These are phyloP conservation scores for Endotrypanum monterogeii DNA, from an alignment of 208 protist genomes.

Conservation along the genomic window DNA sequence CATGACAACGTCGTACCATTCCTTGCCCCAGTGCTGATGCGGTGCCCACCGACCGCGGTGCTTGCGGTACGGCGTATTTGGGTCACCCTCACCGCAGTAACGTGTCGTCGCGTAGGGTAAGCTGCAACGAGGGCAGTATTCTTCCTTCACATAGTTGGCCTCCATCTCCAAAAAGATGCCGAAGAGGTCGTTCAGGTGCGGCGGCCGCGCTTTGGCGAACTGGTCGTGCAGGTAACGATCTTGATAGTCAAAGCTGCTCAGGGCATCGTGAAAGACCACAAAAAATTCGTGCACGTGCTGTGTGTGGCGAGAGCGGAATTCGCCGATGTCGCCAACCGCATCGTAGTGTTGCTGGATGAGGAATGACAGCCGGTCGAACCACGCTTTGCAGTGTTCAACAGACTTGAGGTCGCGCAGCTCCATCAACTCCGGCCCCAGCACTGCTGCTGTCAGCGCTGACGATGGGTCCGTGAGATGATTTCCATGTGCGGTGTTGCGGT, in stretches of 20 bases:
- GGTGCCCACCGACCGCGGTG: conserved; percentile 86
- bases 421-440: conserved; percentile 79
- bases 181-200: conserved; percentile 76
- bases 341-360: conserved; percentile 87
- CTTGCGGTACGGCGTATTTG: conserved; percentile 77
- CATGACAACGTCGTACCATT: conserved; percentile 89
- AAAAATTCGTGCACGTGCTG: conserved; percentile 90
- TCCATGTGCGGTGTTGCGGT: conserved; percentile 61
- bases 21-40: conserved; percentile 82
- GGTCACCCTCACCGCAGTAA: conserved; percentile 86
- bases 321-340: conserved; percentile 85
- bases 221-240: conserved; percentile 75
- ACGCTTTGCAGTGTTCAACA: conserved; percentile 84
- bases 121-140: conserved; percentile 89
- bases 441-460: conserved; percentile 59
- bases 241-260: conserved; percentile 86
- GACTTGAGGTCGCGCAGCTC: conserved; percentile 82
- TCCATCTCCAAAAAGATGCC: conserved; percentile 93
- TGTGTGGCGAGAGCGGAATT: conserved; percentile 76
- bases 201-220: conserved; percentile 61
- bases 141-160: conserved; percentile 81
- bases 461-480: conserved; percentile 63
- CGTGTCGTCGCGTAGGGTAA: conserved; percentile 79
- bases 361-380: conserved; percentile 80
- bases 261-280: conserved; percentile 84